phyloP scores from a whole-genome alignment of 2,329 filamentous ascomycete species.

The Aspergillus sp. region DNA sequence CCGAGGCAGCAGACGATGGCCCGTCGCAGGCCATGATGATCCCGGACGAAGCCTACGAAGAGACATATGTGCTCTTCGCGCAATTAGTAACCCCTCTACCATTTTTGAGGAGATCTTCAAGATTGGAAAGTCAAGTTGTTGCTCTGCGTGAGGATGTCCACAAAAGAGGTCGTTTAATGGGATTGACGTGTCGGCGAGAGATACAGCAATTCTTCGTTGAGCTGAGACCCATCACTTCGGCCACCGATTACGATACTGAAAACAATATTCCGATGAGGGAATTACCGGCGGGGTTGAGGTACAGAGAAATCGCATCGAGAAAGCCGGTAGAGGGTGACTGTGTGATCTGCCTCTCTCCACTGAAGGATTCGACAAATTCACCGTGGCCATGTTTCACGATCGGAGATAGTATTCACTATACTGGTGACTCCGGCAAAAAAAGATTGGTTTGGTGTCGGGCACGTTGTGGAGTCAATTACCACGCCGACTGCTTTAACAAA shows the following conservation, averaged over 20 bases:
- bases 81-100: too few relatives aligned
- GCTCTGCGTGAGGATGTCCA: background rate
- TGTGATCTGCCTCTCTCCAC: background rate
- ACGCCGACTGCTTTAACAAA: conserved; percentile 12
- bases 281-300: background rate
- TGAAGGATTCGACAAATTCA: background rate
- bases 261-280: too few relatives aligned
- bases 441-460: conserved; percentile 13
- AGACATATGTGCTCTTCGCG: background rate
- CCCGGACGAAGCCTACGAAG: background rate
- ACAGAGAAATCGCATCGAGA: background rate
- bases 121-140: background rate
- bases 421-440: too few relatives aligned
- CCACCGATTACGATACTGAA: too few relatives aligned
- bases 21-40: background rate
- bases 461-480: conserved; percentile 20
- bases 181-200: background rate
- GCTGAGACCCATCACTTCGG: background rate
- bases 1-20: background rate
- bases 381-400: too few relatives aligned
- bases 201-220: background rate
- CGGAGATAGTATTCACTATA: too few relatives aligned
- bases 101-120: too few relatives aligned
- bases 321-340: background rate
- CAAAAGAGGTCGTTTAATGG: background rate